Base-by-base conservation (phyloP, 2,329 filamentous ascomycete genomes). In the Fusarium nematophilum region DNA sequence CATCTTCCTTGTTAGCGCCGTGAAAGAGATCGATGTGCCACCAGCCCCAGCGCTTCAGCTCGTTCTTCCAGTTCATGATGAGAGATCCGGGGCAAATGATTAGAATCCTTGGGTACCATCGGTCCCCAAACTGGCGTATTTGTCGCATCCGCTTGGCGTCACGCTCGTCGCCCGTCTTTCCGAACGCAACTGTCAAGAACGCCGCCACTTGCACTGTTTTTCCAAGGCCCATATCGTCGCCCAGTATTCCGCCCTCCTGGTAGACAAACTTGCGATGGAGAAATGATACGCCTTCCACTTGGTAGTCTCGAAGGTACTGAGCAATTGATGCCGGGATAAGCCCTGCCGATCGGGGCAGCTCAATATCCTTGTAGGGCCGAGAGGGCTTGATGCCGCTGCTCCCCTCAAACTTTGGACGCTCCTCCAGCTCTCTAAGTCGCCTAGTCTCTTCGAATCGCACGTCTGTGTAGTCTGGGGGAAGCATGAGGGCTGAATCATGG, bases 201-300 rank as follows among this genome's bases (percentile, higher is more conserved):
- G 93, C 91, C 53, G 93, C 95, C 21, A 99, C 92, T 74, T 99
- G 95, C 3, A 99, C 92, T 0, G 95, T 99, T 76, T 99, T 99
- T 1, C 95, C 95, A 26, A 99, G 76, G 15, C 95, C 95, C 95
- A 99, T 99, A 70, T 99, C 95, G 71, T 99, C 95, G 3, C 94
- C 93, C 0, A 99, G 82, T 17, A 99, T 91, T 2, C 91, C 92
- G 1, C 95, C 95, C 66, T 89, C 90, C 70, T 99, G 95, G 64
- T 92, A 94, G 4, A 97, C 90, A 71, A 98, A 98, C 17, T 91
- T 84, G 56, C 91, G 86, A 72, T 98, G 93, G 7, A 99, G 81
- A 68, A 97, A 98, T 26, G 85, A 83, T 11, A 90, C 91, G 5
- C 95, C 95, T 23, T 90, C 85, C 2, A 98, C 82, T 73, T 99